Base-by-base conservation (phyloP, 2,329 filamentous ascomycete species). In the Claviceps fusiformis region DNA sequence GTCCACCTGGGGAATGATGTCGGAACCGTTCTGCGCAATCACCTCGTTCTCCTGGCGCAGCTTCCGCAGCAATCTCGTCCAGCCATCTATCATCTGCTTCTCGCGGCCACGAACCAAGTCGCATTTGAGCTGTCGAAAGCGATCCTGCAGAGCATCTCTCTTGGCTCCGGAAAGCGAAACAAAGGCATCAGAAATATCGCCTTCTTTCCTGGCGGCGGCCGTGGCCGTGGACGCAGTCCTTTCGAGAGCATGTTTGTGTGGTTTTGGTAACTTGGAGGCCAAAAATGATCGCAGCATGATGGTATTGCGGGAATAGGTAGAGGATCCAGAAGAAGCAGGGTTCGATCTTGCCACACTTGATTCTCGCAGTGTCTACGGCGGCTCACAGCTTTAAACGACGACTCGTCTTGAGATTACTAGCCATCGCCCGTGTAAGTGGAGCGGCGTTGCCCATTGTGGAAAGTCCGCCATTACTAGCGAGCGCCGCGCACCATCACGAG, bases 171-270 rank as follows among this genome's bases (percentile, higher is more conserved):
- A 80, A 2, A 85, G 68, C 0, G 81, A 84, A 0, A 76, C 75
- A 56, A 85, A 85, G 1, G 80, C 70, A 53, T 81, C 80, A 0
- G 81, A 81, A 39, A 85, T 85, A 59, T 83, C 76, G 3, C 82
- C 82, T 59, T 81, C 78, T 44, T 76, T 73, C 60, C 81, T 19
- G 19, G 19, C 19, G 19, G 19, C 19, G 19, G 19, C 19, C 19
- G 19, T 19, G 19, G 19, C 19, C 2, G 56, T 58, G 10, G 55
- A 54, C 7, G 48, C 50, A 37, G 55, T 35, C 31, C 54, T 10
- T 43, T 24, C 13, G 27, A 59, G 50, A 41, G 54, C 41, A 19
- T 54, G 56, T 44, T 51, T 37, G 24, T 41, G 55, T 5, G 57
- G 35, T n/a, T 19, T 19, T 19, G 19, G 19, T 19, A 57, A 46